Base-by-base conservation (phyloP, 202 grass and related monocot species). In the Eragrostis tef region DNA sequence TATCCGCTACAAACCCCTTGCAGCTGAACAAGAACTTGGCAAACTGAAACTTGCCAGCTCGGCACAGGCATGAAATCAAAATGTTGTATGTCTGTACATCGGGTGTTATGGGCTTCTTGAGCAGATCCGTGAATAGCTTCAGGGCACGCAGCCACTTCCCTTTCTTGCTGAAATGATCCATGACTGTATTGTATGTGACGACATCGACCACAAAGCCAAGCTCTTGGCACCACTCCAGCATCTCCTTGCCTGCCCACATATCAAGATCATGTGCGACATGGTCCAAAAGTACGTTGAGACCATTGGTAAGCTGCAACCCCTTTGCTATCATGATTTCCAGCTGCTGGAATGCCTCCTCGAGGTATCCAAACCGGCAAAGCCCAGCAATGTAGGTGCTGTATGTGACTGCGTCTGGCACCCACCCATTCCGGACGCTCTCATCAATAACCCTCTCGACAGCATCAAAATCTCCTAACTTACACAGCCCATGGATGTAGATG, bases 251-350 rank as follows among this genome's bases (percentile, higher is more conserved):
- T 10, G 57, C 86, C 85, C 86, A 89, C 68, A 91, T 88, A 70
- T 93, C 79, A 29, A 89, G 64, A 66, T 93, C 73, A n/a, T 71
- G 78, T 0, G 77, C 85, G 13, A 92, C 81, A 22, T 85, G 25
- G 39, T 93, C 88, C 61, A 94, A 57, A 72, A 98, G 84, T 89
- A 93, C 94, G 72, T 98, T 98, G 8, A 98, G 81, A 64, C 88
- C 90, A 60, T 93, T 73, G 20, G 88, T 94, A 6, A 85, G 86
- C 47, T 87, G 90, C 41, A 94, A 56, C 49, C 90, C 88, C 71
- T 91, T 93, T 6, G 53, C 70, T 49, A 93, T 70, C 90, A 94
- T 90, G 71, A 68, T 53, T 22, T 91, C 83, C 26, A 98, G 86
- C 64, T 81, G 75, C 71, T 15, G 2, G 36, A 94, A 91, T 66